These are phyloP conservation scores for Detonula confervacea DNA, from an alignment of 352 stramenopile genomes.

Conservation along the genomic window DNA sequence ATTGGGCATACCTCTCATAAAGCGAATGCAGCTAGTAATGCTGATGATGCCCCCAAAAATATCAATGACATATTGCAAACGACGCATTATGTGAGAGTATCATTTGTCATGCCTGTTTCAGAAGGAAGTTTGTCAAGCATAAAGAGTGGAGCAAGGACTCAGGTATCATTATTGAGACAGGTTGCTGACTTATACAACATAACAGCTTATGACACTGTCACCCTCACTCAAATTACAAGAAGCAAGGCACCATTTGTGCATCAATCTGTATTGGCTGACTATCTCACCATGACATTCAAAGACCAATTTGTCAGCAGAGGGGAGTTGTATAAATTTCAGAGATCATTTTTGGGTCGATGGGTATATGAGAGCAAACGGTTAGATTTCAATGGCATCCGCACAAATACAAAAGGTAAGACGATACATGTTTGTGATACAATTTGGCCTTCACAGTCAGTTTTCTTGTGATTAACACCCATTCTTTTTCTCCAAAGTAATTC, in stretches of 20 bases:
- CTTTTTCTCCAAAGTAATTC: conserved; percentile 87
- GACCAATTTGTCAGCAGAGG: conserved; percentile 84
- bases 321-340: conserved; percentile 81
- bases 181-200: conserved; percentile 83
- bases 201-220: conserved; percentile 82
- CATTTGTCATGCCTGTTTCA: conserved; percentile 80
- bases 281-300: conserved; percentile 81
- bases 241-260: conserved; percentile 63
- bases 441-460: too few relatives aligned
- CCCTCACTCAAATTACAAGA: conserved; percentile 73
- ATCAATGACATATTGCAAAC: conserved; percentile 36
- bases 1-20: too few relatives aligned
- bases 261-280: conserved; percentile 71
- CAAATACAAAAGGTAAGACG: too few relatives aligned
- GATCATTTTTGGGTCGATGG: conserved; percentile 68
- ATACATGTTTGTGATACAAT: too few relatives aligned
- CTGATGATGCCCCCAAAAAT: conserved; percentile 19
- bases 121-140: conserved; percentile 76
- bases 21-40: too few relatives aligned
- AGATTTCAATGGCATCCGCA: conserved; percentile 48
- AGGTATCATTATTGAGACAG: conserved; percentile 79
- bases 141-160: conserved; percentile 75
- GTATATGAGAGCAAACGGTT: conserved; percentile 82
- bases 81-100: conserved; percentile 71
- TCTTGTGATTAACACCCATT: not conserved